phyloP scores from a whole-genome alignment of 257 asterid species.

The Paulownia fortunei region DNA sequence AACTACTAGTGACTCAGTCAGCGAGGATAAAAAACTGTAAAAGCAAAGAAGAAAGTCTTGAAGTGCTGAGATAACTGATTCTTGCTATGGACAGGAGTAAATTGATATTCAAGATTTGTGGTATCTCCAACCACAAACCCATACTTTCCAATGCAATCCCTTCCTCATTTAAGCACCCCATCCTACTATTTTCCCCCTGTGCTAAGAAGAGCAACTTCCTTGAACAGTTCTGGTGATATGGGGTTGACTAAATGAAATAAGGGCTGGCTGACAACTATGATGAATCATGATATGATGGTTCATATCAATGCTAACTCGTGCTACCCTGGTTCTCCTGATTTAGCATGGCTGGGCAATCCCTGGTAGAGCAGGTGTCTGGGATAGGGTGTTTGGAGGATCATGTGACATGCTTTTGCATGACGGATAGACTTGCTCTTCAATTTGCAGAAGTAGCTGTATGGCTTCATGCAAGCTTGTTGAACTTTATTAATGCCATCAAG shows the following conservation, averaged over 20 bases:
- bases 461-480: neutral
- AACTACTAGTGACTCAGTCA: conserved; percentile 70
- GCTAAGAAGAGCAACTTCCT: neutral
- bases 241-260: neutral
- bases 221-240: neutral
- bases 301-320: neutral
- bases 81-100: conserved; percentile 6
- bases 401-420: neutral
- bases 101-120: neutral
- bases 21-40: conserved; percentile 47
- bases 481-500: neutral
- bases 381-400: neutral
- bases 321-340: neutral
- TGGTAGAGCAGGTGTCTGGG: neutral
- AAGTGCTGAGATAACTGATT: conserved; percentile 29
- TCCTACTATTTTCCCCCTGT: neutral
- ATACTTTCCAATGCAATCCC: neutral
- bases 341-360: neutral
- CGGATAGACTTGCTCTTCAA: neutral
- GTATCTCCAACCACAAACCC: neutral
- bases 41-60: conserved; percentile 44
- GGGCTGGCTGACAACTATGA: neutral
- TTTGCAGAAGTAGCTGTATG: conserved; percentile 16
- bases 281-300: neutral
- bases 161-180: neutral